These are phyloP conservation scores for Cercis canadensis DNA, from an alignment of 306 rosid species.

Conservation along the genomic window DNA sequence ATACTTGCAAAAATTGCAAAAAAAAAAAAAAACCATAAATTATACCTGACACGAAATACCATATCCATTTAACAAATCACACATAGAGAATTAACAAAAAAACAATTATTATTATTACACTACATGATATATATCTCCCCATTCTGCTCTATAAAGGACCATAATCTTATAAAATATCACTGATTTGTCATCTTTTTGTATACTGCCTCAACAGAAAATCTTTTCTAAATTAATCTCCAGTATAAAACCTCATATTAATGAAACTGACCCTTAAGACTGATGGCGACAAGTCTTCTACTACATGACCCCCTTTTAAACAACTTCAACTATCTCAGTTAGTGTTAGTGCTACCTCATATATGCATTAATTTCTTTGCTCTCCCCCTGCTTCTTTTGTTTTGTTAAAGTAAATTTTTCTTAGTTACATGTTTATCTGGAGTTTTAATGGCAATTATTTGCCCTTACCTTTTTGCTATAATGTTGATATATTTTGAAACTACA, in stretches of 20 bases:
- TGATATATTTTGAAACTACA: conserved; percentile 26
- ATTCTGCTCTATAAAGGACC: too few species aligned
- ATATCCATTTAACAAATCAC: too few species aligned
- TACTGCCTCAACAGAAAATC: conserved; percentile 10
- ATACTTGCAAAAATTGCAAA: too few species aligned
- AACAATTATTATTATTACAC: too few species aligned
- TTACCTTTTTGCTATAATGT: conserved; percentile 8
- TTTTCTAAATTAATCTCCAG: conserved; percentile 26
- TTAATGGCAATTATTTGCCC: conserved; percentile 8
- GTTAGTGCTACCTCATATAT: background rate
- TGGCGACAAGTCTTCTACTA: conserved; percentile 17
- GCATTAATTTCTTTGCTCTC: background rate
- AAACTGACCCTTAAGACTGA: conserved; percentile 14
- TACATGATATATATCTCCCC: too few species aligned
- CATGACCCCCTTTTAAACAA: conserved; percentile 12
- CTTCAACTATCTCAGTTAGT: conserved; percentile 6
- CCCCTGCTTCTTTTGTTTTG: too few species aligned
- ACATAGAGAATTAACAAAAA: too few species aligned
- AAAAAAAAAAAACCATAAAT: too few species aligned
- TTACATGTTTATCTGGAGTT: conserved; percentile 8
- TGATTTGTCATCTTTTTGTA: too few species aligned
- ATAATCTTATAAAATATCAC: too few species aligned
- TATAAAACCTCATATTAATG: background rate
- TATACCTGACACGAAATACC: too few species aligned
- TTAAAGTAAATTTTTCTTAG: background rate